Percentiles rank a stretch among this genome's conserved stretches.
phyloP scores from a whole-genome alignment of 2,329 filamentous ascomycete species.

The Pyrenochaeta sp. region DNA sequence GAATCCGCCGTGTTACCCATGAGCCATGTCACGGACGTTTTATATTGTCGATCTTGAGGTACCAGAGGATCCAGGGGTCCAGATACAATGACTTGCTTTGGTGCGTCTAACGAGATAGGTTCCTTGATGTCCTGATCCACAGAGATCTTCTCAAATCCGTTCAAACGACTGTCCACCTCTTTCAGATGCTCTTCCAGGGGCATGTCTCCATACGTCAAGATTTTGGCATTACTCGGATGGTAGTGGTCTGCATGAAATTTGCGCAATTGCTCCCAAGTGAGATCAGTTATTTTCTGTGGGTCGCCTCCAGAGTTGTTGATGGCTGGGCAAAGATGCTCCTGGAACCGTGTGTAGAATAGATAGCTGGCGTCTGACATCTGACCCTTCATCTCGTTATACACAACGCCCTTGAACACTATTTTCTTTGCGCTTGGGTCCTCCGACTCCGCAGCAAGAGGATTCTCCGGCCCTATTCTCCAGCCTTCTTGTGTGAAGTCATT shows the following conservation, averaged over 20 bases:
- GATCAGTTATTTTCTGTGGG: conserved; percentile 92
- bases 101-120: conserved; percentile 75
- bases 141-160: conserved; percentile 73
- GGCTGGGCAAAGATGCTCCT: conserved; percentile 90
- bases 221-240: conserved; percentile 95
- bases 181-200: conserved; percentile 80
- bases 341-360: conserved; percentile 92
- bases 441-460: conserved; percentile 64
- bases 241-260: conserved; percentile 93
- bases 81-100: conserved; percentile 72
- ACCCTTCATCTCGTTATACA: conserved; percentile 99
- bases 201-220: conserved; percentile 96
- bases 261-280: conserved; percentile 89
- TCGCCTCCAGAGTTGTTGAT: conserved; percentile 98
- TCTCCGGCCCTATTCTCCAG: conserved; percentile 94
- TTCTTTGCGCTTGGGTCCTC: conserved; percentile 64
- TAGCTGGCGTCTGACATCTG: conserved; percentile 98
- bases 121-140: conserved; percentile 76
- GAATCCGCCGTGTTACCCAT: conserved; percentile 83
- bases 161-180: conserved; percentile 78
- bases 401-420: conserved; percentile 94
- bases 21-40: conserved; percentile 93
- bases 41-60: conserved; percentile 85
- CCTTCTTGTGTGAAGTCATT: conserved; percentile 96
- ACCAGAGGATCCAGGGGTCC: conserved; percentile 89